These are phyloP conservation scores for Kwoniella dendrophila DNA, from an alignment of 768 basidiomycete species.

Conservation along the genomic window DNA sequence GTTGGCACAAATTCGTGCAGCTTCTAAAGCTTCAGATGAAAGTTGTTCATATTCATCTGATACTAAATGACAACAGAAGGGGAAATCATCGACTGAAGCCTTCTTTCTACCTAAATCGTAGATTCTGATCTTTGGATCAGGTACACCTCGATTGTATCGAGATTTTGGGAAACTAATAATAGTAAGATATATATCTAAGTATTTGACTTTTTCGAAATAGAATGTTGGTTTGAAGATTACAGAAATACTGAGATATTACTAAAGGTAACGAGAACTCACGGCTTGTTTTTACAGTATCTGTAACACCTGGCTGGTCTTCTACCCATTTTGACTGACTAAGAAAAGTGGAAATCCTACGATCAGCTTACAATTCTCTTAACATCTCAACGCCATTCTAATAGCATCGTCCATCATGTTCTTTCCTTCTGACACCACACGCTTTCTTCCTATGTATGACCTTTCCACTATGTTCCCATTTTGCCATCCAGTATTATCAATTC, in stretches of 20 bases:
- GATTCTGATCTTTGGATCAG: constrained; percentile 90
- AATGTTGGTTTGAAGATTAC: neutral
- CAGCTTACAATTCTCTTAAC: neutral
- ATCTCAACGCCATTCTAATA: neutral
- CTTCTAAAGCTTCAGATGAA: constrained; percentile 92
- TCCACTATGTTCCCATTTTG: constrained; percentile 1
- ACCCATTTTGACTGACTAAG: constrained; percentile 69
- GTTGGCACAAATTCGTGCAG: constrained; percentile 98
- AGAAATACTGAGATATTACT: neutral
- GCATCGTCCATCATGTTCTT: neutral
- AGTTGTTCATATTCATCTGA: constrained; percentile 98
- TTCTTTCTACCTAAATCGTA: constrained; percentile 95
- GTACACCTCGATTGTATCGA: constrained; percentile 96
- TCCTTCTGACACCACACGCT: neutral
- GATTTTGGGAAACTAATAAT: constrained; percentile 56
- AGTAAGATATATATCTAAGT: neutral
- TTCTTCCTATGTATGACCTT: constrained; percentile 14
- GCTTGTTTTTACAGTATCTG: constrained; percentile 99
- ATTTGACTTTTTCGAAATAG: neutral
- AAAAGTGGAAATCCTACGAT: neutral
- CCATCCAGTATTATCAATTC: neutral
- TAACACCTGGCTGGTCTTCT: constrained; percentile 97
- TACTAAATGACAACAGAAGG: constrained; percentile 87
- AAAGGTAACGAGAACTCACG: constrained; percentile 53
- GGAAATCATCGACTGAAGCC: constrained; percentile 96